These are phyloP conservation scores for Globisporangium spinosum DNA, from an alignment of 352 stramenopile genomes.

Conservation along the genomic window DNA sequence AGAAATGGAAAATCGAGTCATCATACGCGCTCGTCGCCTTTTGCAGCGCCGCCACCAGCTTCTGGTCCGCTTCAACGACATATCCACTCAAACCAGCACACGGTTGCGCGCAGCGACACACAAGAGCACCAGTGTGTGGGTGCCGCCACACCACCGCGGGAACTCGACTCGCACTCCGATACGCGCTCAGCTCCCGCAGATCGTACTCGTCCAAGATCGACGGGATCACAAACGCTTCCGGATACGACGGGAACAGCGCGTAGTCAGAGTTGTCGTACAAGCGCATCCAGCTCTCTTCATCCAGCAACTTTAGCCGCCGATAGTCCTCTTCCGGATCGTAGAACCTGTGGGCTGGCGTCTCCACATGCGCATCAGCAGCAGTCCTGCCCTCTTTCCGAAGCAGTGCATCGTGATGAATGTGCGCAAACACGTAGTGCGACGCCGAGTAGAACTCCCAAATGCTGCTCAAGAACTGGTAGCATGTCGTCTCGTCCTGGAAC, in stretches of 20 bases:
- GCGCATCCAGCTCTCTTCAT: constrained; percentile 79
- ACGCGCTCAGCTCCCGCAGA: constrained; percentile 81
- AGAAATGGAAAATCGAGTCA: constrained; percentile 82
- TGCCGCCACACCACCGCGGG: constrained; percentile 92
- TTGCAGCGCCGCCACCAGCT: constrained; percentile 73
- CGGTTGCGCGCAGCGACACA: constrained; percentile 85
- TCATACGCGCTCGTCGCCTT: constrained; percentile 52
- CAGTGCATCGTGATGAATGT: constrained; percentile 69
- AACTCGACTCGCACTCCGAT: constrained; percentile 93
- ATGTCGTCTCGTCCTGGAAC: constrained; percentile 79
- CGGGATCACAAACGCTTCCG: constrained; percentile 91
- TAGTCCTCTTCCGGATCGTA: constrained; percentile 84
- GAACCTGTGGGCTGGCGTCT: constrained; percentile 49
- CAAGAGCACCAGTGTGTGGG: constrained; percentile 85
- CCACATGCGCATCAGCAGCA: constrained; percentile 21
- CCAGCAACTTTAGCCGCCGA: constrained; percentile 68
- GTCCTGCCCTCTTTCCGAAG: constrained; percentile 36
- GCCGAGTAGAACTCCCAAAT: constrained; percentile 71
- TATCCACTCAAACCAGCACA: constrained; percentile 82
- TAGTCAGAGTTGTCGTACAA: constrained; percentile 88
- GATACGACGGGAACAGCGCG: constrained; percentile 92
- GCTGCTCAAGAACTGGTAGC: constrained; percentile 67
- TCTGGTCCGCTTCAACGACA: constrained; percentile 74
- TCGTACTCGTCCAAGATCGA: constrained; percentile 90
- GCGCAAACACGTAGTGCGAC: constrained; percentile 70